Evolutionary conservation across 495 filamentous ascomycete genomes (phyloP).

Genomic region (Articulospora tetracladia): DNA sequence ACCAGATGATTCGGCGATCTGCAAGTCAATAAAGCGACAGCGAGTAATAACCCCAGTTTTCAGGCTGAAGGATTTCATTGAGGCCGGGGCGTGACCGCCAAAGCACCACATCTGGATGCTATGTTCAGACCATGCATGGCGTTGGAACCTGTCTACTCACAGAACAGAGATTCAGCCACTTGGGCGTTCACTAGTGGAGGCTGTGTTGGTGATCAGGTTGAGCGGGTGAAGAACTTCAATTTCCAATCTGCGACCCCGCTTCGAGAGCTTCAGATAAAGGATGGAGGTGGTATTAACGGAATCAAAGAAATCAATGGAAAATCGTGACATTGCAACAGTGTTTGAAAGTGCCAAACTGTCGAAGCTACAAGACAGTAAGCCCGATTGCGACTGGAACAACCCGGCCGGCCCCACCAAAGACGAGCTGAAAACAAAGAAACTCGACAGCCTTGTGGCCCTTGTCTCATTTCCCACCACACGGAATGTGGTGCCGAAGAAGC

Average conservation of each 20-base stretch:
- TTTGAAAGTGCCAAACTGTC: too few species aligned
- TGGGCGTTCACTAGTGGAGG: background rate
- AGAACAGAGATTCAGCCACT: background rate
- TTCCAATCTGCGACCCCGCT: background rate
- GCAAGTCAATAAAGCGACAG: background rate
- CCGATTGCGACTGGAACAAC: too few species aligned
- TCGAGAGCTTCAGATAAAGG: background rate
- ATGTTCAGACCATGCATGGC: background rate
- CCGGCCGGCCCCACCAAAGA: background rate
- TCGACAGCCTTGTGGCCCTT: background rate
- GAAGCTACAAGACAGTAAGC: background rate
- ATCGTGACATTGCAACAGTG: background rate
- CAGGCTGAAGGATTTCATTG: background rate
- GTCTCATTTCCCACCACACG: background rate
- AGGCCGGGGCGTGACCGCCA: background rate
- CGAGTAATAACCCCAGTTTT: background rate
- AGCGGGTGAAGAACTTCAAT: background rate
- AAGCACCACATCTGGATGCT: background rate
- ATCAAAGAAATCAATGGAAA: background rate
- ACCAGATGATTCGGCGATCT: background rate
- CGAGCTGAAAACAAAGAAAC: background rate
- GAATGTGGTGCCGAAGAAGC: background rate
- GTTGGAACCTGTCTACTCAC: background rate
- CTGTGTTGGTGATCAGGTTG: background rate
- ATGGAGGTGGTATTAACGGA: too few species aligned